Percentiles rank a stretch among this genome's conserved stretches.
Conservation (phyloP, 2,329 filamentous ascomycete genomes). For the Pseudogymnoascus sp. region DNA sequence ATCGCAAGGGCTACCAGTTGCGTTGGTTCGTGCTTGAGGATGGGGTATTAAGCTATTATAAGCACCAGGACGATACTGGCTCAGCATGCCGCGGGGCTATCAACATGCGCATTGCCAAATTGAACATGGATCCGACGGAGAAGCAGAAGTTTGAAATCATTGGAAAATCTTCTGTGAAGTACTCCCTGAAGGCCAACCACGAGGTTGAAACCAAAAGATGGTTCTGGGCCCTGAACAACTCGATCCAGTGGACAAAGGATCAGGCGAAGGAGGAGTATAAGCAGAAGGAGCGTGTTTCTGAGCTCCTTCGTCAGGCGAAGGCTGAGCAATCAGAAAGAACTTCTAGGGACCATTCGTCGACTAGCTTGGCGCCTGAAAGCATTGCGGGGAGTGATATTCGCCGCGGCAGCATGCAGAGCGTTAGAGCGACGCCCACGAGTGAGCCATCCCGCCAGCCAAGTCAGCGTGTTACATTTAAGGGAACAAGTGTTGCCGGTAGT, state of each 20-base stretch:
- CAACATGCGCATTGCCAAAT: constrained; percentile 92
- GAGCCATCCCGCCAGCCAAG: constrained; percentile 19
- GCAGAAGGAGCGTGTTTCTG: constrained; percentile 64
- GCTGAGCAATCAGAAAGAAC: constrained; percentile 57
- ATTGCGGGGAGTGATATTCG: constrained; percentile 28
- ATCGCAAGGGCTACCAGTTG: constrained; percentile 91
- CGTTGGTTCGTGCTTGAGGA: constrained; percentile 98
- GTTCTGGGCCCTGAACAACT: constrained; percentile 99
- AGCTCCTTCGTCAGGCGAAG: constrained; percentile 70
- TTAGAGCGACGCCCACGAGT: constrained; percentile 18
- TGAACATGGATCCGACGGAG: constrained; percentile 94
- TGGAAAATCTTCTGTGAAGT: constrained; percentile 97
- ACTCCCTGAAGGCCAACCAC: constrained; percentile 95
- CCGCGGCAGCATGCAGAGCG: constrained; percentile 36
- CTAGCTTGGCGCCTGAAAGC: constrained; percentile 19
- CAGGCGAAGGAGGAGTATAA: constrained; percentile 86
- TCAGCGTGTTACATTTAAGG: constrained; percentile 23
- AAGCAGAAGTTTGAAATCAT: constrained; percentile 98
- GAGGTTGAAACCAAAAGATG: constrained; percentile 96
- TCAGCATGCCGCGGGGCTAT: constrained; percentile 95
- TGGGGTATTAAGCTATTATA: constrained; percentile 96
- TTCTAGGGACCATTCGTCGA: constrained; percentile 32
- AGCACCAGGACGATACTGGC: constrained; percentile 94
- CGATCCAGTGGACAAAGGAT: constrained; percentile 97
- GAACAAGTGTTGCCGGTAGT: constrained; percentile 28